phyloP scores from a whole-genome alignment of 1,139 yeast species.

The Sugiyamaella castrensis region DNA sequence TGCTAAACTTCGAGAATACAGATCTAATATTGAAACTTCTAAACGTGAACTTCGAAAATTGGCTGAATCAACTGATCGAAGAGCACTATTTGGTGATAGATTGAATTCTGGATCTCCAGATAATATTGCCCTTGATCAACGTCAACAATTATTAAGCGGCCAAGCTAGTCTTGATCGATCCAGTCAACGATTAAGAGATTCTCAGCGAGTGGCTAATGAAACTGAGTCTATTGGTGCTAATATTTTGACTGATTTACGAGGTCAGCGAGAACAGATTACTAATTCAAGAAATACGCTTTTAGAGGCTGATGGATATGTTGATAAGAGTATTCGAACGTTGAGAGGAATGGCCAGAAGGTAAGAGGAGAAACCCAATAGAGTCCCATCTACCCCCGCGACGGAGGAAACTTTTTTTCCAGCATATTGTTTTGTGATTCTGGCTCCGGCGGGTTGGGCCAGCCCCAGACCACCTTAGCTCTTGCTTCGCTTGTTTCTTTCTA shows the following conservation, averaged over 20 bases:
- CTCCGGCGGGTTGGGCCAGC: slow-evolving; percentile 2
- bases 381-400: too few species aligned
- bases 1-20: slow-evolving; percentile 66
- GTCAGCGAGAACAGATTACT: slow-evolving; percentile 88
- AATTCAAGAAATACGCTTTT: slow-evolving; percentile 79
- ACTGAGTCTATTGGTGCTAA: slow-evolving; percentile 92
- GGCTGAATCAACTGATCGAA: slow-evolving; percentile 57
- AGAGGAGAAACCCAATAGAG: slow-evolving; percentile 13
- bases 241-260: slow-evolving; percentile 80
- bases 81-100: slow-evolving; percentile 63
- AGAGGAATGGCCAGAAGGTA: slow-evolving; percentile 78
- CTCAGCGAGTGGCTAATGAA: slow-evolving; percentile 87
- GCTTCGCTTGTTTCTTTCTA: slow-evolving; percentile 3
- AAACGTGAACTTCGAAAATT: slow-evolving; percentile 46
- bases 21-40: slow-evolving; percentile 55
- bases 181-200: slow-evolving; percentile 77
- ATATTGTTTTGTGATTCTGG: too few species aligned
- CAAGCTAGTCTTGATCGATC: slow-evolving; percentile 81
- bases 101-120: slow-evolving; percentile 34
- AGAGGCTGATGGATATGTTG: slow-evolving; percentile 93
- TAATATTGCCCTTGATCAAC: slow-evolving; percentile 60
- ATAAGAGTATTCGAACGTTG: slow-evolving; percentile 80
- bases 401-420: too few species aligned
- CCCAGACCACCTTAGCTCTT: neutral
- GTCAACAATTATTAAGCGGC: slow-evolving; percentile 75